Percentiles rank a stretch among this genome's conserved stretches.
These are phyloP conservation scores for Auriscalpium vulgare DNA, from an alignment of 768 basidiomycete genomes.

Conservation along the genomic window DNA sequence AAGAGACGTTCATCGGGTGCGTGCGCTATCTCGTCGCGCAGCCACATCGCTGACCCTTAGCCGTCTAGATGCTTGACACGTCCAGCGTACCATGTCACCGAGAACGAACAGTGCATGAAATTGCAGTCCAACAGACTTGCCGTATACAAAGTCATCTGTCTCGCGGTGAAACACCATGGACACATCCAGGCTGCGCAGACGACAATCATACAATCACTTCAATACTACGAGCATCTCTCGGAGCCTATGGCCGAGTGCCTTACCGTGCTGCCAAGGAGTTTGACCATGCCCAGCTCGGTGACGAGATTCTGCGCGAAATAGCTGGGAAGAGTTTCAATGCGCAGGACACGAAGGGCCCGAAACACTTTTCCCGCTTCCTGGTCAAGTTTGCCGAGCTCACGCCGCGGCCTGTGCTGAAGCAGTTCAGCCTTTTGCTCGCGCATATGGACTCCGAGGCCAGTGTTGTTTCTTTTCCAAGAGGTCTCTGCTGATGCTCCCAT, in stretches of 20 bases:
- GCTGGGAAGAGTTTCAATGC: slow-evolving; percentile 67
- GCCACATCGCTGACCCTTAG: too few relatives aligned
- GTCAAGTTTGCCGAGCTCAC: slow-evolving; percentile 71
- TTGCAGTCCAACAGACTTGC: slow-evolving; percentile 53
- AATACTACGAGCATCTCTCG: slow-evolving; percentile 90
- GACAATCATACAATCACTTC: slow-evolving; percentile 83
- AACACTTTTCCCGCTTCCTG: slow-evolving; percentile 80
- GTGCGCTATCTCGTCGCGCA: slow-evolving; percentile 19
- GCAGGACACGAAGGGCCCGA: slow-evolving; percentile 81
- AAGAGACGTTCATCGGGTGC: slow-evolving; percentile 80
- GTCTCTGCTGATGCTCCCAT: neutral
- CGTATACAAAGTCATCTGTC: slow-evolving; percentile 85
- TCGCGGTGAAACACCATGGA: slow-evolving; percentile 85
- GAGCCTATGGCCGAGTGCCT: slow-evolving; percentile 93
- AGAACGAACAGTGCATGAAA: slow-evolving; percentile 89
- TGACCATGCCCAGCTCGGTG: slow-evolving; percentile 82
- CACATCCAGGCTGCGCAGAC: slow-evolving; percentile 83
- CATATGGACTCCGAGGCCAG: slow-evolving; percentile 88
- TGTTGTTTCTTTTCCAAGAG: slow-evolving; percentile 5
- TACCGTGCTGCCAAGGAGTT: slow-evolving; percentile 72
- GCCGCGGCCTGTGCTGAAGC: slow-evolving; percentile 79
- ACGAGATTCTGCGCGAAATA: slow-evolving; percentile 87
- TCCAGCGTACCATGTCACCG: slow-evolving; percentile 80
- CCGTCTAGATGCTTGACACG: slow-evolving; percentile 71
- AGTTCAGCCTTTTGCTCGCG: slow-evolving; percentile 73